These are phyloP conservation scores for Boeremia lycopersici DNA, from an alignment of 2,329 filamentous ascomycete species.

Conservation along the genomic window DNA sequence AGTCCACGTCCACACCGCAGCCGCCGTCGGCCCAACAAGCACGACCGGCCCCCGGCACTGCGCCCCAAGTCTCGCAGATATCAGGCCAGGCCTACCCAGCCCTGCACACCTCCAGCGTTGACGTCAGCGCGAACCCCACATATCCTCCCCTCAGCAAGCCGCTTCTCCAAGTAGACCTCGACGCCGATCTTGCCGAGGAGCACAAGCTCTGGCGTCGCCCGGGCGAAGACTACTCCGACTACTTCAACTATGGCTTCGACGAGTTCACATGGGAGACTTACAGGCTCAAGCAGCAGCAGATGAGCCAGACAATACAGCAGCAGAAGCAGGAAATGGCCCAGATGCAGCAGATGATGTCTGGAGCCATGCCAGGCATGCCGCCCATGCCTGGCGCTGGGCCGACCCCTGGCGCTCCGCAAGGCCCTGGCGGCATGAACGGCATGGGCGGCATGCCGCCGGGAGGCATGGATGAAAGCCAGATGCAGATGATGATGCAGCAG, in stretches of 20 bases:
- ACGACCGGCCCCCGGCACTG: conserved; percentile 23
- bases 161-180: conserved; percentile 62
- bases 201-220: conserved; percentile 96
- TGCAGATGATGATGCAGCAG: conserved; percentile 65
- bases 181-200: conserved; percentile 64
- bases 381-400: conserved; percentile 28
- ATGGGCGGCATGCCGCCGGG: conserved; percentile 40
- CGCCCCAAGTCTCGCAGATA: conserved; percentile 30
- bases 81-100: conserved; percentile 61
- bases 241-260: conserved; percentile 99
- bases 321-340: conserved; percentile 75
- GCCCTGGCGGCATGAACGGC: conserved; percentile 29
- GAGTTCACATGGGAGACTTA: conserved; percentile 98
- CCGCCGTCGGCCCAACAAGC: conserved; percentile 15
- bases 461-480: conserved; percentile 58
- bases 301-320: conserved; percentile 77
- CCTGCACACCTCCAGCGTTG: conserved; percentile 76
- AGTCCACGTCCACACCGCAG: conserved; percentile 31
- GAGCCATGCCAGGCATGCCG: conserved; percentile 35
- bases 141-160: conserved; percentile 79
- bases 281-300: conserved; percentile 81
- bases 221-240: conserved; percentile 92
- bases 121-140: conserved; percentile 80
- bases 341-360: conserved; percentile 64
- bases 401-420: conserved; percentile 37